These are phyloP conservation scores for Oehlia diaphana DNA, from an alignment of 192 early-diverging fungal species.

Conservation along the genomic window DNA sequence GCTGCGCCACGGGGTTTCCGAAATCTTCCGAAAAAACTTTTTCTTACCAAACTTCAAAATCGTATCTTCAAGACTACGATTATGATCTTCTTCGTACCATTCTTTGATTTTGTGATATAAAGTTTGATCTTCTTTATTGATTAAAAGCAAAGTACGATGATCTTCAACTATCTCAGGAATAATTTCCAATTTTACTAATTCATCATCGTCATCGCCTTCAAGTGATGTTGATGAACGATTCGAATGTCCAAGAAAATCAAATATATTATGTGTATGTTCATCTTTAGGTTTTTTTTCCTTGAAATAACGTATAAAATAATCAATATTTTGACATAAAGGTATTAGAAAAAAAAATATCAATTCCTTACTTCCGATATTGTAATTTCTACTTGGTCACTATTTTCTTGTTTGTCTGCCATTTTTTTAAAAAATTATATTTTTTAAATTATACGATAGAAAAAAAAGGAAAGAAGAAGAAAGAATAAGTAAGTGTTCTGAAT, in stretches of 20 bases:
- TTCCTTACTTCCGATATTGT: neutral
- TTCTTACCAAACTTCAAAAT: conserved; percentile 39
- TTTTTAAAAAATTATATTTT: no score
- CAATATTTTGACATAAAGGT: neutral
- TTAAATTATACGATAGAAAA: no score
- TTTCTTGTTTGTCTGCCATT: no score
- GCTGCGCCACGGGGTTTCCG: neutral
- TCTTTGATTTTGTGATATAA: conserved; percentile 36
- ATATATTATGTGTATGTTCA: neutral
- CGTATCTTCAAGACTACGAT: conserved; percentile 32
- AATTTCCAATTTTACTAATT: neutral
- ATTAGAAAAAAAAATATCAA: neutral
- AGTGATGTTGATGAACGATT: neutral
- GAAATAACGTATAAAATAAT: neutral
- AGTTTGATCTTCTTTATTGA: conserved; percentile 34
- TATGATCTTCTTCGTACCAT: conserved; percentile 32
- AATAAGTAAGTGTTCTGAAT: no score
- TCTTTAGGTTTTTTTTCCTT: neutral
- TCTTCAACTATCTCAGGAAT: conserved; percentile 28
- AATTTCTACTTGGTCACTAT: neutral
- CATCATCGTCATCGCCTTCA: neutral
- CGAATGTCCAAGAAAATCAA: neutral
- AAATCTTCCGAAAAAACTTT: neutral
- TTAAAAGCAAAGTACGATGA: conserved; percentile 31
- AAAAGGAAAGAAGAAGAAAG: no score